Base-by-base conservation (phyloP, 2,329 filamentous ascomycete genomes). In the Sphaerostilbella broomeana region DNA sequence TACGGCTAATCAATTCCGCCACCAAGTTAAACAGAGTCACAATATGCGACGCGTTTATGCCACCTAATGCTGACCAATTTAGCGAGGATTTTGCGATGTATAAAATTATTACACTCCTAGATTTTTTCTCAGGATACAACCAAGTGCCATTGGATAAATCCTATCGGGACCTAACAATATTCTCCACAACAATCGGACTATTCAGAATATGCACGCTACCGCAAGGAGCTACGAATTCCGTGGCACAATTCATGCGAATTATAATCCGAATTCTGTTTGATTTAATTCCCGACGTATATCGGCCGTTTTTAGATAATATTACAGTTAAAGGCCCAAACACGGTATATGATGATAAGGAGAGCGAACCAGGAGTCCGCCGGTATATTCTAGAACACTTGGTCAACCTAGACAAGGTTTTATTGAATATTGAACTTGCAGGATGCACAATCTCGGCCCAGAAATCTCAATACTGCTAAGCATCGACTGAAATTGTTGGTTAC, bases 41-140 rank as follows among this genome's bases (percentile, higher is more conserved):
- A 7, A 16, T 31, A 12, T 11, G 29, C 15, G 29, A 8, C 12
- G 29, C 29, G 5, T 31, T 31, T 31, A 31, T 31, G 6, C 29
- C 29, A 6, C 29, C 29, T 11, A 16, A 16, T 5, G 29, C 13
- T 13, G 29, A 31, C 11, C 10, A 16, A 16, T 31, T 31, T 12
- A 31, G 29, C 12, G 29, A 31, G 5, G 29, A 31, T 16, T 31
- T 31, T 19, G 6, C 29, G 6, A 16, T 11, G 16, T 31, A 16
- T 16, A 19, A 12, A 12, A 13, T 31, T 12, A 12, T 31, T 5
- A 15, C 29, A 16, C 29, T 31, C 15, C 18, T 31, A 12, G 29
- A 31, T 16, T 31, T 31, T 16, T 31, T 31, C 17, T 31, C 29
- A n/a, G n/a, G n/a, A n/a, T n/a, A n/a, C n/a, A n/a, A n/a, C n/a